Evolutionary conservation across 345 rosid genomes (phyloP), one percentile per base, ranked within the genome.

Genomic region (Syzygium oleosum): DNA sequence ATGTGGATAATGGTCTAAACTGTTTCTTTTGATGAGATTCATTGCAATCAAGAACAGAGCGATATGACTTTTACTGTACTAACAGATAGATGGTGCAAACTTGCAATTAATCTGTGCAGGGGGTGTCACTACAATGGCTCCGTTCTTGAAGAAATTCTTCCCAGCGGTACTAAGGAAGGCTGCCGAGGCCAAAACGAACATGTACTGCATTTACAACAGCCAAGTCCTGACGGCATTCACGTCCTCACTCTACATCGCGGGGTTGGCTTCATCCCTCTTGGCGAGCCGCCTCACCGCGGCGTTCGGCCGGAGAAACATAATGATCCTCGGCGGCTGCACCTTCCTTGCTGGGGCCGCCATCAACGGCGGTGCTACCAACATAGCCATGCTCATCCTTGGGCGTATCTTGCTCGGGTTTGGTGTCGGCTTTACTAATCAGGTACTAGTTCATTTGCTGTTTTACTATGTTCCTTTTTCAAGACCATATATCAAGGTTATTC

Each of bases 361-460:
- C 87, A 97, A 95, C 29, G 98, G 95, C 5, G 95, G 93, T 8
- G 98, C 98, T 43, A 93, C 63, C 52, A 95, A 93, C 61, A 46
- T 93, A 5, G 91, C 91, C 59, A 96, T 96, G 98, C 98, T 97
- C 90, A 92, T 97, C 88, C 54, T 94, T 5, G 99, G 99, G 65
- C 96, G 98, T 34, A 88, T 97, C 84, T 91, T 96, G 91, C 97
- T 97, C 23, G 98, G 98, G 77, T 92, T 95, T 84, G 99, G 98
- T 34, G 96, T 97, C 86, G 99, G 99, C 79, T 97, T 97, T 92
- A 95, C 99, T 38, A 96, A 94, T 90, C 96, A 96, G 94, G 98
- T 95, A 86, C 80, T 38, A 38, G 27, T 34, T 31, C 78, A 4
- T 65, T 65, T 31, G 43, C 23, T 31, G 43, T 65, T 65, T 65